Conservation (phyloP, 768 basidiomycete genomes). For the Infundibulicybe gibba region DNA sequence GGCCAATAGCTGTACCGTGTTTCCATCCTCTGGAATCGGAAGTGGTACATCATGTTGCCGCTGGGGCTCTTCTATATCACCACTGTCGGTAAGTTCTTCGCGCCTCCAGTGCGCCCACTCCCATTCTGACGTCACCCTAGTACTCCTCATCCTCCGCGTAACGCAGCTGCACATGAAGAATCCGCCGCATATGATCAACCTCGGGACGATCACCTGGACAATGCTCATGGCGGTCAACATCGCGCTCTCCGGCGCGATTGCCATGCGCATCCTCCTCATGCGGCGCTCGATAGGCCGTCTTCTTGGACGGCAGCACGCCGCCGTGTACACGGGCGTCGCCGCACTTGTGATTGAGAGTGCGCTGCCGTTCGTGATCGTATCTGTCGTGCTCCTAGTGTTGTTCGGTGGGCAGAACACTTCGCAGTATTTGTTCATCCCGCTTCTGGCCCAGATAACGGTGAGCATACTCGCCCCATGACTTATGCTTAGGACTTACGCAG, state of each 20-base stretch:
- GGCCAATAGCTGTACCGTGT: constrained; percentile 27
- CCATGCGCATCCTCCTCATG: constrained; percentile 24
- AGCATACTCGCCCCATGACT: background rate
- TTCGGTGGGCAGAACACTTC: constrained; percentile 14
- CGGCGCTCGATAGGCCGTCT: constrained; percentile 14
- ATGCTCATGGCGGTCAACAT: constrained; percentile 27
- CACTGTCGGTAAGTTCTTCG: constrained; percentile 9
- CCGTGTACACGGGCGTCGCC: constrained; percentile 23
- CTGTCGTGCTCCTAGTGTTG: constrained; percentile 20
- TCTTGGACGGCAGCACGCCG: constrained; percentile 20
- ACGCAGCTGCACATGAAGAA: constrained; percentile 23
- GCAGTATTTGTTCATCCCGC: constrained; percentile 17
- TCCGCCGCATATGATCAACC: constrained; percentile 19
- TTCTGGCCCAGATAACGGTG: constrained; percentile 20
- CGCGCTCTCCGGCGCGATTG: constrained; percentile 25
- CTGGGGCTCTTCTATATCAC: constrained; percentile 15
- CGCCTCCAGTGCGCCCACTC: no score
- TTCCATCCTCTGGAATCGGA: constrained; percentile 23
- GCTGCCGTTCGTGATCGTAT: constrained; percentile 27
- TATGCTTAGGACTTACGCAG: no score
- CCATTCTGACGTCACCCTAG: constrained; percentile 10
- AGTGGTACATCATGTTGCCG: constrained; percentile 13
- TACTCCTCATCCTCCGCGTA: constrained; percentile 24
- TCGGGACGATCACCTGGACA: constrained; percentile 26
- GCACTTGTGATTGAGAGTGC: constrained; percentile 31